A percentile compares a stretch with the other conserved stretches of the same genome.
These are phyloP conservation scores for Penicillium argentinense DNA, from an alignment of 495 filamentous ascomycete genomes.

Conservation along the genomic window DNA sequence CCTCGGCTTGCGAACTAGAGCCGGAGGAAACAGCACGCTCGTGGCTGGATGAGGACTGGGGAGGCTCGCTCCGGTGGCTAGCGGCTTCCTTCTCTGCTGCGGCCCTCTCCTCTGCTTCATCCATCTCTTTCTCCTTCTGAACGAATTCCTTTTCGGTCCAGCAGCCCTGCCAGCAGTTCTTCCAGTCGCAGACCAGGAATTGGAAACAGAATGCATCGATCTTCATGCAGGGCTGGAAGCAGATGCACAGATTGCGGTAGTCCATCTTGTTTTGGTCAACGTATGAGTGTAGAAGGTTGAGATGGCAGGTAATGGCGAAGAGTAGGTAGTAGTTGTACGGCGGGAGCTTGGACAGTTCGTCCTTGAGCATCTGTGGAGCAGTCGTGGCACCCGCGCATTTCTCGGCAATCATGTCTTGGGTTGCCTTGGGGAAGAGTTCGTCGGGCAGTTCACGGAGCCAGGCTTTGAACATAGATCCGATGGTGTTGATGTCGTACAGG, in stretches of 20 bases:
- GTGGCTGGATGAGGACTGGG: constrained; percentile 30
- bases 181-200: constrained; percentile 88
- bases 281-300: constrained; percentile 81
- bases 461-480: constrained; percentile 87
- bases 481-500: constrained; percentile 90
- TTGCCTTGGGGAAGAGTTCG: constrained; percentile 79
- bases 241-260: constrained; percentile 87
- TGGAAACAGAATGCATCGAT: constrained; percentile 90
- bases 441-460: constrained; percentile 94
- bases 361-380: constrained; percentile 77
- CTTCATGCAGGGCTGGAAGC: constrained; percentile 92
- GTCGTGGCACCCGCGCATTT: constrained; percentile 72
- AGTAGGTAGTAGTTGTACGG: constrained; percentile 95
- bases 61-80: constrained; percentile 8
- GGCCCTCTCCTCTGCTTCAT: constrained; percentile 37
- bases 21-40: constrained; percentile 62
- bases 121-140: constrained; percentile 66
- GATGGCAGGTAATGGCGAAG: constrained; percentile 91
- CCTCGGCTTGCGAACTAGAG: constrained; percentile 54
- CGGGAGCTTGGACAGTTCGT: constrained; percentile 85
- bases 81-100: constrained; percentile 25
- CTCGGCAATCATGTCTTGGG: constrained; percentile 70
- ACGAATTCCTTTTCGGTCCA: constrained; percentile 82
- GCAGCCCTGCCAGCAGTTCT: constrained; percentile 93
- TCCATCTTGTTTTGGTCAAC: constrained; percentile 93